Base-by-base conservation (phyloP, 495 filamentous ascomycete genomes). In the Oidiodendron maius region DNA sequence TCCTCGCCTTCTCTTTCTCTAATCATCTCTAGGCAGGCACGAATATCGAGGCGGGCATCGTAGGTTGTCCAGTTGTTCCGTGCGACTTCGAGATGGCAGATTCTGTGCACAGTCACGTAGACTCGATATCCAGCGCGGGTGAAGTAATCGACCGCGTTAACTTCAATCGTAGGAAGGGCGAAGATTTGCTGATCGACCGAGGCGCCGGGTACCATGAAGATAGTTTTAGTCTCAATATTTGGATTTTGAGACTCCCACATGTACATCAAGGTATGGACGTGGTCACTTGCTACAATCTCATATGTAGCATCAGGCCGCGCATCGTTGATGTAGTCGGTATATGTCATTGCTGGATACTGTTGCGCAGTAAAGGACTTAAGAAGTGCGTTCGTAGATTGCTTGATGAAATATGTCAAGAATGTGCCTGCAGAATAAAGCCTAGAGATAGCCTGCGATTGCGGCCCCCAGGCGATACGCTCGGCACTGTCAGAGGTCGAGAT, bases 101-200 rank as follows among this genome's bases (percentile, higher is more conserved):
- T 78, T 41, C 83, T 78, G 50, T 81, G 82, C 6, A 80, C 76
- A 8, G 71, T 58, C n/a, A 77, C 55, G 48, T 72, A 83, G 40
- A 78, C 72, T 2, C 73, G 70, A 61, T 81, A 80, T 18, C 81
- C 82, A 3, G 72, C 73, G 3, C 69, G 64, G 8, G 69, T 71
- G 61, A 85, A 82, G 61, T 81, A 83, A 49, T 83, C 77, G 49
- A 86, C 69, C 30, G 80, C 75, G 60, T 85, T 84, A 47, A 70
- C 75, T 16, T 70, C 71, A 53, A 85, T 81, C 26, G 80, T 85
- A 1, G 82, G 82, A 18, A 84, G 67, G 16, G 81, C 72, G 35
- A 67, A 85, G 35, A 84, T 81, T 53, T 78, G 76, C 47, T 85
- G 74, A 56, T 82, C 78, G 3, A 83, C 77, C 9, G 75, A 65